Evolutionary conservation across 805 yeast species (phyloP), one percentile per base, ranked within the genome.

Genomic region (Suhomyces tanzawaensis): DNA sequence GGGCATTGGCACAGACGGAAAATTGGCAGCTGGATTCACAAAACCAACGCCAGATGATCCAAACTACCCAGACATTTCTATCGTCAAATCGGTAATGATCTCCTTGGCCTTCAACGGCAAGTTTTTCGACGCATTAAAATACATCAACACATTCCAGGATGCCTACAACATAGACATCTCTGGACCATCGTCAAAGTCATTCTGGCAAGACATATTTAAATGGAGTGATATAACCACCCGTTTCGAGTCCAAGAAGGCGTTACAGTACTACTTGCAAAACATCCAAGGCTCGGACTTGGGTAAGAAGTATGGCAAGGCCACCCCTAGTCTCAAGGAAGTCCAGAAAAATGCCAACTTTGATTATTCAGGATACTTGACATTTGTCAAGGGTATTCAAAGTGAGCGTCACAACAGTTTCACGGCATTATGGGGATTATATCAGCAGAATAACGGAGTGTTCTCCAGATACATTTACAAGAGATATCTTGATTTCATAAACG

Each of bases 151-250:
- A 15, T 66, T 69, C 45, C 72, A 67, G 45, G 46, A 53, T 4
- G 38, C 47, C 23, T 69, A 62, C 37, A 42, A 44, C 1, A 37
- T 60, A 17, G 54, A 57, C 27, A 40, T 59, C 18, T 40, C 47
- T 11, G 30, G 39, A 3, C 23, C 28, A 3, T 29, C 37, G 7
- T 39, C 64, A 19, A 51, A 50, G 40, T 34, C 47, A 2, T 59
- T 69, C 40, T 69, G 72, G 72, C 66, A 58, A 40, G 53, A 49
- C 29, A 34, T 66, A 2, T 59, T 69, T 46, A 54, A 53, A 35
- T 66, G 72, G 72, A 55, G 64, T 37, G 64, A 67, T 37, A 41
- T 53, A 23, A 41, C 58, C n/a, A 64, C 72, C 17, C 49, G 51
- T 30, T 66, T 37, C 42, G 50, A 55, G 8, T 56, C 58, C 23